Base-by-base conservation (phyloP, 1,139 yeast genomes). In the Hansenula lynferdii region DNA sequence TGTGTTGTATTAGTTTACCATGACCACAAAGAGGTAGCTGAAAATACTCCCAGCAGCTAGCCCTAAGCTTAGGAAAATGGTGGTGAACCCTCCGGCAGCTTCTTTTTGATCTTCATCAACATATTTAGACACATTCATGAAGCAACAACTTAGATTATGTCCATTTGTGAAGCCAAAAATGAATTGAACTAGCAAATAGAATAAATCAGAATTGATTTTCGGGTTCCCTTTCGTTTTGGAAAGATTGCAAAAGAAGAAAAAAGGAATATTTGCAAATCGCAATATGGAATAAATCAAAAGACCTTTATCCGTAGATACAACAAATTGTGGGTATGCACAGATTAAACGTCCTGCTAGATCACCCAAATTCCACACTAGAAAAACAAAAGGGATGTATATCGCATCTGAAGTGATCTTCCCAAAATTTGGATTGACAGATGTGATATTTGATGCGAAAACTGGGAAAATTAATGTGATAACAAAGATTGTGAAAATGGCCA, bases 51-150 rank as follows among this genome's bases (percentile, higher is more conserved):
- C 97, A 4, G 73, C 66, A 0, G 94, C 80, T 40, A 89, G 68
- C 0, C 96, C 96, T 17, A 77, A 54, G 42, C 90, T 81, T 39
- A 87, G 69, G 48, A 85, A 77, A 15, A 87, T 77, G 1, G 87
- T 78, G 41, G 95, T 84, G 58, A 89, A 85, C 4, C 96, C 97
- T 28, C 97, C 96, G 1, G 97, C 96, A 0, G 96, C 96, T 48
- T 85, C 89, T 58, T 80, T 81, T 54, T 86, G 94, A 17, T 73
- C 73, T 33, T 77, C 85, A 12, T 68, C 67, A 6, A 66, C 71
- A 39, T 69, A 67, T 16, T 69, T 69, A 0, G 90, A 83, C 7
- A 90, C 85, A 31, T 72, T 70, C 90, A 90, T 87, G 61, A 90
- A 85, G 41, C 89, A 74, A 19, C 89, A 75, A 6, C 95, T 82